phyloP scores from a whole-genome alignment of 768 basidiomycete species.

The Naematelia encephala region DNA sequence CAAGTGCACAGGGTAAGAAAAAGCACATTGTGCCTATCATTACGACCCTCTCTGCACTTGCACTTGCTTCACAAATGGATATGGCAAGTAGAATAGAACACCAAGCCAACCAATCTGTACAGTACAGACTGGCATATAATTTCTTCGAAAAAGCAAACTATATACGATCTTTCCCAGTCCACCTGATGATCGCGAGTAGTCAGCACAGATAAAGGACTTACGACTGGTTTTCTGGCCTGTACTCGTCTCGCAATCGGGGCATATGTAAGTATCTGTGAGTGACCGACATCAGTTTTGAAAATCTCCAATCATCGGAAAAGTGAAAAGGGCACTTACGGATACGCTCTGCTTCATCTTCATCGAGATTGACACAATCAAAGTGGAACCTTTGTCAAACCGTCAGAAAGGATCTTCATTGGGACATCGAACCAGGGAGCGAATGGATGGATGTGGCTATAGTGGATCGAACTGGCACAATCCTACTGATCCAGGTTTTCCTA shows the following conservation, averaged over 20 bases:
- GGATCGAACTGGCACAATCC: neutral
- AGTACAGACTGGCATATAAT: neutral
- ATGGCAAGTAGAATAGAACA: neutral
- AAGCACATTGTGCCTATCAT: no score
- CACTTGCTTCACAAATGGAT: neutral
- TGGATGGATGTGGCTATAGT: neutral
- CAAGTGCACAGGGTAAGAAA: no score
- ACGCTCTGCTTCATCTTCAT: slow-evolving; percentile 26
- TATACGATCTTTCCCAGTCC: neutral
- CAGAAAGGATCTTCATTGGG: slow-evolving; percentile 1
- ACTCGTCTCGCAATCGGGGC: slow-evolving; percentile 22
- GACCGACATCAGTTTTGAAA: neutral
- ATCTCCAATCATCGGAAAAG: neutral
- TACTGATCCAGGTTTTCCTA: neutral
- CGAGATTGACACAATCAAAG: slow-evolving; percentile 33
- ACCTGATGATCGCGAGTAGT: neutral
- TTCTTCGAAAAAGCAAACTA: slow-evolving; percentile 5
- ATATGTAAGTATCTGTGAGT: slow-evolving; percentile 29
- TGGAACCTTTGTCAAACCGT: slow-evolving; percentile 36
- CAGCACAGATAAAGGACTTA: slow-evolving; percentile 19
- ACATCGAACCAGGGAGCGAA: neutral
- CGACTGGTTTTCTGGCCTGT: slow-evolving; percentile 26
- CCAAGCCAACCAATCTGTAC: neutral
- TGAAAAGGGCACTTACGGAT: slow-evolving; percentile 29
- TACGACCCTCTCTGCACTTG: no score